Conservation (phyloP, 352 stramenopile species). For the Globisporangium spinosum region DNA sequence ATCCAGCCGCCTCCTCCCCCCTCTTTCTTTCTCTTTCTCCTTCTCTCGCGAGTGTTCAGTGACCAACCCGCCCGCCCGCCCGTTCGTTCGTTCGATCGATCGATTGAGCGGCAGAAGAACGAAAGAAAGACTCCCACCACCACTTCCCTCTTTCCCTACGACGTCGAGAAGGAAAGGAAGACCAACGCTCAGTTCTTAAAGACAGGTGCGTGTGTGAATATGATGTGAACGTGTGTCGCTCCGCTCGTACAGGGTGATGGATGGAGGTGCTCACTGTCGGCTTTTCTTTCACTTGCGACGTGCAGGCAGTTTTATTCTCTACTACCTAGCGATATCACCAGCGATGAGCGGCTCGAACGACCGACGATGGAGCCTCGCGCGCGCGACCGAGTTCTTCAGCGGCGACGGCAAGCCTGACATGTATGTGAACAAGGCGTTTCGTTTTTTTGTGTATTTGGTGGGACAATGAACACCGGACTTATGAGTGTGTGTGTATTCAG, state of each 20-base stretch:
- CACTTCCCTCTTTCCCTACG: not conserved
- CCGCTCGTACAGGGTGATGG: not conserved
- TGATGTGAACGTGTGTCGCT: not conserved
- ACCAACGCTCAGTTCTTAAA: not conserved
- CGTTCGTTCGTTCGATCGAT: not conserved
- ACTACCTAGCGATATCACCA: conserved; percentile 7
- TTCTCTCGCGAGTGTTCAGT: not conserved
- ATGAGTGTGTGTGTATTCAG: conserved; percentile 24
- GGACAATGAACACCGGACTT: not conserved
- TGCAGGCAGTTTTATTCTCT: not conserved
- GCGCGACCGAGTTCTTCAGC: conserved; percentile 86
- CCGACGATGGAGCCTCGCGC: conserved; percentile 80
- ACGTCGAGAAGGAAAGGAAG: not conserved
- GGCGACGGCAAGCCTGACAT: conserved; percentile 86
- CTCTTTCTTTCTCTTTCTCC: not conserved
- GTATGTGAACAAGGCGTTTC: conserved; percentile 23
- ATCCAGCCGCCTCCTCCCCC: not conserved
- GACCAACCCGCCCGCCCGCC: not conserved
- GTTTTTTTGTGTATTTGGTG: not conserved
- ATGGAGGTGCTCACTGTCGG: not conserved
- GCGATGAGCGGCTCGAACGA: conserved; percentile 59
- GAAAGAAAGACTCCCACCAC: not conserved
- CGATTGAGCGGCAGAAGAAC: not conserved
- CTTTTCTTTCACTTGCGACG: not conserved
- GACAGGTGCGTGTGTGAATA: not conserved